Evolutionary conservation across 1,139 yeast species (phyloP), one percentile per base, ranked within the genome.

Genomic region (Hyphopichia fennica): DNA sequence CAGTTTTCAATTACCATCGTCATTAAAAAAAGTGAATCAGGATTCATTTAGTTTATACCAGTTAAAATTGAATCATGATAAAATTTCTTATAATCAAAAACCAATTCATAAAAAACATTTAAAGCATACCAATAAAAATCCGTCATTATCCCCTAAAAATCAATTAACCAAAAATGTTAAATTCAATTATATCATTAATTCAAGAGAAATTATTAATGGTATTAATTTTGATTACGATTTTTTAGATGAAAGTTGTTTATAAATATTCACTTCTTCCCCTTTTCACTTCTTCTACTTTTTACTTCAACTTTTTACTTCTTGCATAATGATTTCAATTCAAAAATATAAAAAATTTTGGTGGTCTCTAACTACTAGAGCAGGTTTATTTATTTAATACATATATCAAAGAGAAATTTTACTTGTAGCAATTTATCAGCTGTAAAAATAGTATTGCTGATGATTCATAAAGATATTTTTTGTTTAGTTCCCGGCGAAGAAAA

Each of bases 121-220:
- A 10, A 22, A 22, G 10, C 10, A 7, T 8, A 22, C 25, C 25
- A 10, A 10, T 22, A 8, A n/a, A n/a, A n/a, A n/a, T n/a, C n/a
- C n/a, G n/a, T n/a, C n/a, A n/a, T n/a, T n/a, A n/a, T n/a, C 23
- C 6, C 23, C 23, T 27, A 27, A 28, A 28, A 28, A n/a, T 28
- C 4, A n/a, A 28, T 10, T 16, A 28, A 28, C 20, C 45, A 44
- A 34, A 70, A 66, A 42, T 45, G 77, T 73, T 8, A 63, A 63
- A 37, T 73, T 73, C 46, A 67, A 67, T 52, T 69, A 66, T 53
- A 66, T 72, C 39, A 63, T 73, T 30, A 68, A 63, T 43, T 66
- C 74, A 11, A 58, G 79, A 43, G 79, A 73, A 53, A 65, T 65
- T 40, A 63, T 72, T 39, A 69, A 71, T 46, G 76, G 75, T 35